These are phyloP conservation scores for Acanthamoeba healyi DNA, from an alignment of 208 protist genomes.

Conservation along the genomic window DNA sequence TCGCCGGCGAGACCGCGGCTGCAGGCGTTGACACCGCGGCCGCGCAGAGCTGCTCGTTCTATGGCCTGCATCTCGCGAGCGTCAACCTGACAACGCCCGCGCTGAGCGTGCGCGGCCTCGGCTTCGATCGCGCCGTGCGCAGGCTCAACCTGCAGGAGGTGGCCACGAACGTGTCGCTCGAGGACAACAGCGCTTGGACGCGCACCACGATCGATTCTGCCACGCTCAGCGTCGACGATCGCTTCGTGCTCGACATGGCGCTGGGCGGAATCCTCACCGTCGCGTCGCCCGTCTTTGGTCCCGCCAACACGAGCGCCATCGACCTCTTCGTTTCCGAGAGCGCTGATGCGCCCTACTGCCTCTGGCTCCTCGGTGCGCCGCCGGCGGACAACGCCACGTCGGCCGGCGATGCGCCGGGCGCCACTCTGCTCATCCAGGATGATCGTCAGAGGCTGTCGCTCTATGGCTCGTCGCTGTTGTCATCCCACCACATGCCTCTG, in stretches of 20 bases:
- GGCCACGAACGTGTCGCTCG: background rate
- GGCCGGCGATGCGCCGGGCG: background rate
- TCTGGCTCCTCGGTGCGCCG: background rate
- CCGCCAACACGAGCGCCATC: background rate
- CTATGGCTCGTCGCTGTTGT: slow-evolving; percentile 14
- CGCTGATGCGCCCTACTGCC: background rate
- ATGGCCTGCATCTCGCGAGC: background rate
- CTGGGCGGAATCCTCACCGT: background rate
- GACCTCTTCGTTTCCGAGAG: background rate
- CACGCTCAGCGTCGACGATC: background rate
- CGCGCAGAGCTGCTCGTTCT: background rate
- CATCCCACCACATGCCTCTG: background rate
- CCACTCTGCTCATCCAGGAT: background rate
- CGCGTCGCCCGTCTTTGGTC: background rate
- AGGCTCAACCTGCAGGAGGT: background rate
- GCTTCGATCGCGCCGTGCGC: background rate
- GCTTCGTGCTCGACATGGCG: background rate
- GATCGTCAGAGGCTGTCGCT: background rate
- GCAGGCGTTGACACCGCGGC: background rate
- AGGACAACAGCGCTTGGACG: background rate
- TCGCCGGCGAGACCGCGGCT: background rate
- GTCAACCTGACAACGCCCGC: background rate
- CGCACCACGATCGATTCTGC: background rate
- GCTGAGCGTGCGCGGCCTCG: slow-evolving; percentile 6
- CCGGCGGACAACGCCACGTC: background rate